Evolutionary conservation across 768 basidiomycete genomes (phyloP).

Genomic region (Coprinellus micaceus): DNA sequence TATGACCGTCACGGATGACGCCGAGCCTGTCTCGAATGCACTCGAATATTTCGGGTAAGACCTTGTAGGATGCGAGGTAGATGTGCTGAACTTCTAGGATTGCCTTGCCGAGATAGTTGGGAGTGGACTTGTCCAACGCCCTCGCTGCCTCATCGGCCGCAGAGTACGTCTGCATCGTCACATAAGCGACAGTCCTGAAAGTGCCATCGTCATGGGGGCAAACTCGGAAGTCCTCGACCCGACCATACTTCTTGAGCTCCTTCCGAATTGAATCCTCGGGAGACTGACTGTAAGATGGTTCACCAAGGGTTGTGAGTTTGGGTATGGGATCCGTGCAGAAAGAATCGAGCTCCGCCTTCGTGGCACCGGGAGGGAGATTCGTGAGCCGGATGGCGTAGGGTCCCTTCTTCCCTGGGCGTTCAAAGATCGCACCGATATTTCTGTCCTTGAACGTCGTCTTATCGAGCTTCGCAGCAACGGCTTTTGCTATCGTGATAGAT

Average conservation of each 20-base stretch:
- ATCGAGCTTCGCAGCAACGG: slow-evolving; percentile 36
- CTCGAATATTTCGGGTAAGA: slow-evolving; percentile 31
- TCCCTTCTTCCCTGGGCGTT: slow-evolving; percentile 26
- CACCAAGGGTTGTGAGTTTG: slow-evolving; percentile 26
- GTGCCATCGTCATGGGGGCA: slow-evolving; percentile 28
- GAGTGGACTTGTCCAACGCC: slow-evolving; percentile 24
- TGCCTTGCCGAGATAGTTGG: slow-evolving; percentile 35
- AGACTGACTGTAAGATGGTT: slow-evolving; percentile 32
- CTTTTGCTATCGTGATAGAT: slow-evolving; percentile 39
- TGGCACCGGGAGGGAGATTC: slow-evolving; percentile 35
- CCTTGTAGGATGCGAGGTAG: slow-evolving; percentile 37
- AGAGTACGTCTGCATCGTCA: slow-evolving; percentile 32
- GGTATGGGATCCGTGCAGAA: slow-evolving; percentile 27
- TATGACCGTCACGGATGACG: slow-evolving; percentile 20
- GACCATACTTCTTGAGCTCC: slow-evolving; percentile 32
- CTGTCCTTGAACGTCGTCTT: slow-evolving; percentile 36
- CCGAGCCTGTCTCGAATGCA: slow-evolving; percentile 36
- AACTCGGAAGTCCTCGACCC: slow-evolving; percentile 37
- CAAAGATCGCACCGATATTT: slow-evolving; percentile 37
- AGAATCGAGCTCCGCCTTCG: slow-evolving; percentile 28
- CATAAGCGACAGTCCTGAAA: slow-evolving; percentile 39
- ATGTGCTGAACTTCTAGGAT: slow-evolving; percentile 36
- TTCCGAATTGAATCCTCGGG: slow-evolving; percentile 31
- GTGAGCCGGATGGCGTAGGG: slow-evolving; percentile 43
- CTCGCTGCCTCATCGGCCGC: slow-evolving; percentile 29